These are phyloP conservation scores for Cephaloascus albidus DNA, from an alignment of 805 yeast species.

Conservation along the genomic window DNA sequence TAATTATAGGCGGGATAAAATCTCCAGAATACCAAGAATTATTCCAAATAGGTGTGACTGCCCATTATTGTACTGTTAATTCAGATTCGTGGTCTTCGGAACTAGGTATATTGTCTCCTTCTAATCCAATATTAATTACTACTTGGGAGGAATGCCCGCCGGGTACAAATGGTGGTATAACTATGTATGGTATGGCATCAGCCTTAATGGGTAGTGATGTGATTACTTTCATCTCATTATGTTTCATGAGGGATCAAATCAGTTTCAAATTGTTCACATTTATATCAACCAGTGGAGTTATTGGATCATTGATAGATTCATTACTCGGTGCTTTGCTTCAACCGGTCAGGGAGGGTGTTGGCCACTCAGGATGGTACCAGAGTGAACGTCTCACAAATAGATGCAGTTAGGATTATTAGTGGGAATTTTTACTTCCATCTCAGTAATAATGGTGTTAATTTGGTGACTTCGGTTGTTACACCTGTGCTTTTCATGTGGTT, in stretches of 20 bases:
- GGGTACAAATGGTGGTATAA: conserved; percentile 39
- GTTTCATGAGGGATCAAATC: conserved; percentile 7
- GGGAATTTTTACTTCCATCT: conserved; percentile 25
- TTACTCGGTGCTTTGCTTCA: conserved; percentile 31
- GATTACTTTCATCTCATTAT: conserved; percentile 18
- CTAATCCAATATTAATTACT: conserved; percentile 27
- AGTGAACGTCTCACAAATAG: conserved; percentile 11
- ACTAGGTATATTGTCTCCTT: conserved; percentile 28
- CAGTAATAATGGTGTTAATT: conserved; percentile 30
- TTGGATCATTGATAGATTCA: conserved; percentile 30
- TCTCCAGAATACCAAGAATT: conserved; percentile 2
- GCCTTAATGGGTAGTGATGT: conserved; percentile 24
- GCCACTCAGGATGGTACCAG: conserved; percentile 18
- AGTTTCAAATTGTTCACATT: conserved; percentile 8
- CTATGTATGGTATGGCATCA: conserved; percentile 22
- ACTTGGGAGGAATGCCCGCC: conserved; percentile 29
- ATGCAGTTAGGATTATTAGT: conserved; percentile 13
- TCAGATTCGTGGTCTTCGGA: conserved; percentile 42
- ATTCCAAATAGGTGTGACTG: conserved; percentile 13
- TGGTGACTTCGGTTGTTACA: conserved; percentile 20
- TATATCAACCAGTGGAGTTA: conserved; percentile 19
- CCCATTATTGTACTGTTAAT: conserved; percentile 32
- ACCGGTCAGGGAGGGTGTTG: conserved; percentile 15
- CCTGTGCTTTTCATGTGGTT: conserved; percentile 16
- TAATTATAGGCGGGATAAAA: conserved; percentile 14